Percentiles rank a stretch among this genome's conserved stretches.
These are phyloP conservation scores for Massariosphaeria phaeospora DNA, from an alignment of 495 filamentous ascomycete genomes.

Conservation along the genomic window DNA sequence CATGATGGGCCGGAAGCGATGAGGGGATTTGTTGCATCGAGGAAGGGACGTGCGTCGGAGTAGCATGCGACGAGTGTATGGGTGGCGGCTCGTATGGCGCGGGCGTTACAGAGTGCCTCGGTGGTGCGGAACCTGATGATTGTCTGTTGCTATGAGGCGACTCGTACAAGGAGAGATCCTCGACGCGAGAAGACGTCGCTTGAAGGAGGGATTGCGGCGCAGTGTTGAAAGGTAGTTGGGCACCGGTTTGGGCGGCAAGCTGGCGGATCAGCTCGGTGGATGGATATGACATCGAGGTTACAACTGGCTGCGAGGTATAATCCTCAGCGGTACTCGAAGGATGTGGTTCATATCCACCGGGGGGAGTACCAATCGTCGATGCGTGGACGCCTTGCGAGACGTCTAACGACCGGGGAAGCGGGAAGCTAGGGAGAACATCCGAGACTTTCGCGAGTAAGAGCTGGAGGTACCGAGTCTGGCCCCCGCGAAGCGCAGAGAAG, in stretches of 20 bases:
- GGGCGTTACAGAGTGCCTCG: conserved; percentile 21
- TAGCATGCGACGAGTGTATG: conserved; percentile 3
- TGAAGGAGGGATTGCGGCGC: conserved; percentile 20
- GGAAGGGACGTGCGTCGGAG: conserved; percentile 4
- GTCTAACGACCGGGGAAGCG: conserved; percentile 21
- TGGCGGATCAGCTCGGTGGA: conserved; percentile 26
- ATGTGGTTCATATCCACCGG: background rate
- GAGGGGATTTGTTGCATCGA: too few species aligned
- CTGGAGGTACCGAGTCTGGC: conserved; percentile 64
- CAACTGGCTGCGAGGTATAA: background rate
- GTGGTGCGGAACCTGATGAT: conserved; percentile 15
- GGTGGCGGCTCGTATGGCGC: conserved; percentile 14
- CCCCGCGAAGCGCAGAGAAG: conserved; percentile 63
- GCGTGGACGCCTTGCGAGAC: conserved; percentile 12
- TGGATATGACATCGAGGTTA: conserved; percentile 18
- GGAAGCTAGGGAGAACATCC: conserved; percentile 52
- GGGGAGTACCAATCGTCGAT: conserved; percentile 7
- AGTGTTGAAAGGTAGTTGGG: conserved; percentile 16
- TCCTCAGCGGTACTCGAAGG: conserved; percentile 20
- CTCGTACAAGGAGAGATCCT: conserved; percentile 24
- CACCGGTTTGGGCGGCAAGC: conserved; percentile 26
- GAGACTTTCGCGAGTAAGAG: conserved; percentile 65
- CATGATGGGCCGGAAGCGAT: conserved; percentile 8
- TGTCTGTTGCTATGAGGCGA: conserved; percentile 10
- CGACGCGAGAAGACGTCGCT: conserved; percentile 9